These are phyloP conservation scores for Scleromitrula shiraiana DNA, from an alignment of 2,329 filamentous ascomycete genomes.

Conservation along the genomic window DNA sequence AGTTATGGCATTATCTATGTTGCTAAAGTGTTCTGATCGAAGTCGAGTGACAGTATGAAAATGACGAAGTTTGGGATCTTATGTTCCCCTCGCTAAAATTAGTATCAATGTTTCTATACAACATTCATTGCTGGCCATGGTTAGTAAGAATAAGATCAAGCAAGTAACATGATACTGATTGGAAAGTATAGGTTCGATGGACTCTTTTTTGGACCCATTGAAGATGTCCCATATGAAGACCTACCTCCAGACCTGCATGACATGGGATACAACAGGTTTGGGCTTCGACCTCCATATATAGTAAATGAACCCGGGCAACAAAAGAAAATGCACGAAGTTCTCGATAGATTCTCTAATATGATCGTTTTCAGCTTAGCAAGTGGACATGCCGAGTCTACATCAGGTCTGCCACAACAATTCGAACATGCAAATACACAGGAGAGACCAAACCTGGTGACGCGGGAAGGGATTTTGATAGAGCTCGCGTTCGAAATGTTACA, in stretches of 20 bases:
- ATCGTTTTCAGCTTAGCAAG: background rate
- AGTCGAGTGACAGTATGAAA: background rate
- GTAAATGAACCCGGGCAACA: background rate
- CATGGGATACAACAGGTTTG: background rate
- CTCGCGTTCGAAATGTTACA: slow-evolving; percentile 4
- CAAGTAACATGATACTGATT: background rate
- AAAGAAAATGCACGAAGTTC: background rate
- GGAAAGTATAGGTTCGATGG: slow-evolving; percentile 3
- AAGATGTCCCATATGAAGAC: background rate
- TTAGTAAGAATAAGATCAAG: background rate
- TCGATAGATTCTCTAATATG: background rate
- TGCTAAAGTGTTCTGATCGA: background rate
- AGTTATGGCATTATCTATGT: background rate
- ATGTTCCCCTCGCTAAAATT: background rate
- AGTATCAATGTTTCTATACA: background rate
- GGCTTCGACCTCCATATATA: background rate
- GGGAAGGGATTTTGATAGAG: background rate
- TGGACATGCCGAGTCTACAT: background rate
- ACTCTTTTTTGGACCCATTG: background rate
- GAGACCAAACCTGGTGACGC: background rate
- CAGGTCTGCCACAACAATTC: background rate
- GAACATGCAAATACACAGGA: background rate
- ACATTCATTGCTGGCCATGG: slow-evolving; percentile 4
- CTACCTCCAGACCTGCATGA: background rate
- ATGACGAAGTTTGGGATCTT: slow-evolving; percentile 4